These are phyloP conservation scores for Saccharomycopsis vini DNA, from an alignment of 805 yeast genomes.

Conservation along the genomic window DNA sequence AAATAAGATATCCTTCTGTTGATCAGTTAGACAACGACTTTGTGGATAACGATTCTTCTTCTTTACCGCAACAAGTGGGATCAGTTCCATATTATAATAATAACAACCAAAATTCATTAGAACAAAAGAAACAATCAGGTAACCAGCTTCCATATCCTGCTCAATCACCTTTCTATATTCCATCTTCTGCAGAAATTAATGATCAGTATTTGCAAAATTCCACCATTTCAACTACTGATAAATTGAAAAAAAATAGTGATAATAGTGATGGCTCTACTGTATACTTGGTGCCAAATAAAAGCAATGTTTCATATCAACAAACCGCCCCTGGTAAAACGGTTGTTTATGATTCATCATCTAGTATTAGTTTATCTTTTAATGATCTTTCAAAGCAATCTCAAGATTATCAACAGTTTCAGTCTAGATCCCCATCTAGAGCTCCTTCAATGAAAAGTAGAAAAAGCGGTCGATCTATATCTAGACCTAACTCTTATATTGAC, in stretches of 20 bases:
- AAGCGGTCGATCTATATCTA: conserved; percentile 1
- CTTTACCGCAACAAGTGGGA: no score
- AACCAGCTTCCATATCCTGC: no score
- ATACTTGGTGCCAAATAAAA: conserved; percentile 5
- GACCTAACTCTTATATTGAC: conserved; percentile 8
- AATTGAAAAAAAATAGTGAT: not conserved
- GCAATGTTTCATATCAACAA: conserved; percentile 7
- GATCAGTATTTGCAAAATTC: no score
- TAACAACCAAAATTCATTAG: no score
- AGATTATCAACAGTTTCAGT: conserved; percentile 7
- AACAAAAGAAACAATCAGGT: no score
- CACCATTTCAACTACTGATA: no score
- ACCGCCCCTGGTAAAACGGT: not conserved
- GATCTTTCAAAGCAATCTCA: not conserved
- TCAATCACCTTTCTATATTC: no score
- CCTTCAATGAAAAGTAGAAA: conserved; percentile 10
- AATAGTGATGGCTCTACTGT: not conserved
- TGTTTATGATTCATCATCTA: conserved; percentile 6
- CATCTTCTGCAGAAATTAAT: no score
- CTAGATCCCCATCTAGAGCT: conserved; percentile 8
- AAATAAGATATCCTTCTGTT: conserved; percentile 12
- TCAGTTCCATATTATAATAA: no score
- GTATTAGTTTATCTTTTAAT: conserved; percentile 9
- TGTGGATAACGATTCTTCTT: not conserved
- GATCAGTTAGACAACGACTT: conserved; percentile 1